Evolutionary conservation across 805 yeast species (phyloP), one percentile per base, ranked within the genome.

Genomic region (Scheffersomyces lignosus): DNA sequence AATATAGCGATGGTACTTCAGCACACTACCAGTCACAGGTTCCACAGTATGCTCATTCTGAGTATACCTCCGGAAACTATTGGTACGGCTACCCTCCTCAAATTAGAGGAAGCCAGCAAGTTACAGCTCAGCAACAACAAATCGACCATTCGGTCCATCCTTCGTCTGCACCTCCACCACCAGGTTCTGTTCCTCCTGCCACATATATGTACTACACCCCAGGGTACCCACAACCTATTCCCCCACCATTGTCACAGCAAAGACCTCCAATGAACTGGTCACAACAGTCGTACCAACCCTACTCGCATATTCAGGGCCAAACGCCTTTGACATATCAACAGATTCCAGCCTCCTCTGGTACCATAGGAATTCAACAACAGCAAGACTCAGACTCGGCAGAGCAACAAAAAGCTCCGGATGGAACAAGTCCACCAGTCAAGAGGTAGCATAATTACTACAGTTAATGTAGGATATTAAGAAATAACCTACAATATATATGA

Each of bases 211-310:
- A 40, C 32, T 33, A 30, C 28, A 34, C 24, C 14, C 36, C 20
- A 15, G 38, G 34, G 7, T 28, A 34, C 29, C 37, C 18, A 14
- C 36, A 18, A 22, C 27, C 26, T 31, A 24, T 31, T 18, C 28
- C 10, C 8, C 18, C 6, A 20, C 22, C 9, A n/a, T 13, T 15
- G 15, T 24, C 24, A 14, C 27, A 22, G 13, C 32, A 4, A 15
- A 34, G 28, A 20, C 24, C 24, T 7, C 24, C 24, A 20, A 20
- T 20, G 33, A 39, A 33, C 34, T 45, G 8, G 44, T 48, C 33
- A 60, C 71, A 20, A 72, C 70, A 46, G 83, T 83, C 56, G 70
- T 90, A 44, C 63, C 87, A 14, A 81, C 96, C 0, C 67, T 91
- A 48, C 95, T 87, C 24, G 10, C 24, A 20, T 7, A 20, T 20